Evolutionary conservation across 2,329 filamentous ascomycete species (phyloP), one percentile per base, ranked within the genome.

Genomic region (Proliferodiscus dingleyae): DNA sequence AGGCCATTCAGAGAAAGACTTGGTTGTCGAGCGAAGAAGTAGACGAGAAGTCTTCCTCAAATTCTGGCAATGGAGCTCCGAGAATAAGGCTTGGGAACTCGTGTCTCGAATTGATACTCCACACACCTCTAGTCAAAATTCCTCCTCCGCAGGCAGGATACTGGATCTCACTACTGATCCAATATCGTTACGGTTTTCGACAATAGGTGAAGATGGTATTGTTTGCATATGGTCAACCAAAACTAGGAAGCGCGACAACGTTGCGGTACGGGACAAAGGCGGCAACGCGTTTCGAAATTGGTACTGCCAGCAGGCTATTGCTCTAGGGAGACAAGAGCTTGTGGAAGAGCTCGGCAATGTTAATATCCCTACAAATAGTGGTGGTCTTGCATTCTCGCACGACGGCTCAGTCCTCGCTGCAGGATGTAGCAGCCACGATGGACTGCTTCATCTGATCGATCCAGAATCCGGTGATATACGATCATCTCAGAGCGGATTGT

Each of bases 371-470:
- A 43, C 50, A n/a, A 43, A 32, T 4, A 60, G 80, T 47, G 87
- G 86, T 11, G 80, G 78, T 36, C 65, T 96, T 32, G 73, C 82
- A 19, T 95, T 87, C 62, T 95, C 89, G 0, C 80, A 87, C 52
- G 89, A 95, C 62, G 88, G 87, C 1, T 94, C 89, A 10, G 79
- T 87, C 2, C 70, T 95, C n/a, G 89, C 88, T 41, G 81, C 82
- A 38, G 81, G 80, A 4, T 77, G 74, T 53, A 76, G 74, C 24
- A 68, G 69, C 8, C 73, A 78, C 39, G 70, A 77, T 4, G 81
- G 82, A 4, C 71, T 82, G 13, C 73, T 94, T 9, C 81, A 93
- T 58, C 73, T 95, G 43, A 78, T 97, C 53, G 85, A 96, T 63
- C 74, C 85, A 1, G 71, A 77, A 18, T 80, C 77, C 8, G 87